A percentile compares a stretch with the other conserved stretches of the same genome.
These are phyloP conservation scores for Ogataea paraovalis DNA, from an alignment of 805 yeast genomes.

Conservation along the genomic window DNA sequence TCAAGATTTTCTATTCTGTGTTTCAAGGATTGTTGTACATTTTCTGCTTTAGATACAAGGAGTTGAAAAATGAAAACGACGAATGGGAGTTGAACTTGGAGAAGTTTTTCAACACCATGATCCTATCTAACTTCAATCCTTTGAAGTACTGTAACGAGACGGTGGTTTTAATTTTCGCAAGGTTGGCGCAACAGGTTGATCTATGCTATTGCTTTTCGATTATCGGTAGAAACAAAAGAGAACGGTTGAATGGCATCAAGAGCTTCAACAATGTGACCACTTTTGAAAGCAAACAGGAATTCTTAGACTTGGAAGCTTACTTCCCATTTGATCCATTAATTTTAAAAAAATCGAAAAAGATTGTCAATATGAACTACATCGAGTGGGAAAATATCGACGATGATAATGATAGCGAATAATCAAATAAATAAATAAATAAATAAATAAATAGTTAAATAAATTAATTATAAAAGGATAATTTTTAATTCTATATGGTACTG, in stretches of 20 bases:
- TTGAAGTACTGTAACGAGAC: conserved; percentile 90
- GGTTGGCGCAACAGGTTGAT: conserved; percentile 83
- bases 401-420: conserved; percentile 26
- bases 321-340: conserved; percentile 94
- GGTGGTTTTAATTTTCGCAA: conserved; percentile 90
- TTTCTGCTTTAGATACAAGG: conserved; percentile 79
- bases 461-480: too few relatives aligned
- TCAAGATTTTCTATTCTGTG: conserved; percentile 83
- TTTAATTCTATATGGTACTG: too few relatives aligned
- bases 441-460: too few relatives aligned
- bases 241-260: conserved; percentile 47
- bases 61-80: conserved; percentile 39
- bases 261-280: conserved; percentile 15
- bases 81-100: conserved; percentile 81
- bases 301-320: conserved; percentile 86
- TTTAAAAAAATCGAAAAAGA: conserved; percentile 53
- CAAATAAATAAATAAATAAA: too few relatives aligned
- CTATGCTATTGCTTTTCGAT: conserved; percentile 92
- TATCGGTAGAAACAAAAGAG: conserved; percentile 83
- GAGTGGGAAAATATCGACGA: conserved; percentile 83
- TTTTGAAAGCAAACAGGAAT: conserved; percentile 60
- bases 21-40: conserved; percentile 88
- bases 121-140: conserved; percentile 88
- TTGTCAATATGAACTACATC: conserved; percentile 56
- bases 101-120: conserved; percentile 79